Percentiles rank a stretch among this genome's conserved stretches.
These are phyloP conservation scores for Mediolabrus comicus DNA, from an alignment of 108 stramenopile species.

Conservation along the genomic window DNA sequence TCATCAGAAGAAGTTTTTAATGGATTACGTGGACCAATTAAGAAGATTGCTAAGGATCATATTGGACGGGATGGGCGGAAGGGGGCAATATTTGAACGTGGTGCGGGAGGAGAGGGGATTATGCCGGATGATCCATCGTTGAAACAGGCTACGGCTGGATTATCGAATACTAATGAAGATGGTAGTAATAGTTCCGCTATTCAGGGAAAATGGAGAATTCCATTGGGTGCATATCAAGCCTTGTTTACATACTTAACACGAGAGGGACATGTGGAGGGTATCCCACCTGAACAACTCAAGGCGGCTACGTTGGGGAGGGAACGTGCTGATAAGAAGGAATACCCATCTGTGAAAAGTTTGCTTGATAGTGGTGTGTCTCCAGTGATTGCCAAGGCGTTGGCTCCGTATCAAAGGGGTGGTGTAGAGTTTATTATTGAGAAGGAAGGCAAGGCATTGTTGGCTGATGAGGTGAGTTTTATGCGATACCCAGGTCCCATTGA, in stretches of 20 bases:
- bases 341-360: slow-evolving; percentile 52
- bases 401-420: slow-evolving; percentile 84
- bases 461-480: slow-evolving; percentile 56
- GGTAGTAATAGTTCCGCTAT: background rate
- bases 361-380: slow-evolving; percentile 57
- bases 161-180: background rate
- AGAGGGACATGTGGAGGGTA: slow-evolving; percentile 48
- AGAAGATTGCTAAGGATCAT: slow-evolving; percentile 58
- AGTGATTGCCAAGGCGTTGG: slow-evolving; percentile 60
- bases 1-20: background rate
- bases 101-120: slow-evolving; percentile 8
- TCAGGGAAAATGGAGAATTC: slow-evolving; percentile 77
- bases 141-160: background rate
- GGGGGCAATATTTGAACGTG: slow-evolving; percentile 39
- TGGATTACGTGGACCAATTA: slow-evolving; percentile 63
- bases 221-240: slow-evolving; percentile 75
- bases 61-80: slow-evolving; percentile 55
- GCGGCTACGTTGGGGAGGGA: slow-evolving; percentile 76
- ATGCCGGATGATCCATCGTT: slow-evolving; percentile 29
- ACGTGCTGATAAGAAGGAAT: slow-evolving; percentile 56
- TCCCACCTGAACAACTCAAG: slow-evolving; percentile 62
- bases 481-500: slow-evolving; percentile 10
- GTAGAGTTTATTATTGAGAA: slow-evolving; percentile 82
- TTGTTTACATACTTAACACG: slow-evolving; percentile 56
- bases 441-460: slow-evolving; percentile 87